These are phyloP conservation scores for Daucus carota DNA, from an alignment of 129 eudicot species.

Conservation along the genomic window DH1_v3.0 NC_030386.2:33631501-33632000, in stretches of 20 bases:
- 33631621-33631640: too few species aligned
- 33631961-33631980: neutral
- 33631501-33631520: neutral
- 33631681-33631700: constrained; percentile 23
- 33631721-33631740: constrained; percentile 99
- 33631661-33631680: neutral
- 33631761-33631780: neutral
- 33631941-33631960: neutral
- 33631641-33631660: neutral
- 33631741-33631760: constrained; percentile 68
- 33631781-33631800: neutral
- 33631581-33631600: too few species aligned
- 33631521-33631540: neutral
- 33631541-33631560: neutral
- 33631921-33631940: neutral
- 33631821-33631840: neutral
- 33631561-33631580: neutral
- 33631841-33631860: neutral
- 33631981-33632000: neutral
- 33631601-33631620: neutral
- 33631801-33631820: neutral
- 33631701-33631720: constrained; percentile 95
- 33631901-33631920: neutral
- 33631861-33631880: neutral
- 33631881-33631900: neutral